A percentile compares a stretch with the other conserved stretches of the same genome.
phyloP scores from a whole-genome alignment of 2,329 filamentous ascomycete species.

The Ilyonectria mors-panacis region DNA sequence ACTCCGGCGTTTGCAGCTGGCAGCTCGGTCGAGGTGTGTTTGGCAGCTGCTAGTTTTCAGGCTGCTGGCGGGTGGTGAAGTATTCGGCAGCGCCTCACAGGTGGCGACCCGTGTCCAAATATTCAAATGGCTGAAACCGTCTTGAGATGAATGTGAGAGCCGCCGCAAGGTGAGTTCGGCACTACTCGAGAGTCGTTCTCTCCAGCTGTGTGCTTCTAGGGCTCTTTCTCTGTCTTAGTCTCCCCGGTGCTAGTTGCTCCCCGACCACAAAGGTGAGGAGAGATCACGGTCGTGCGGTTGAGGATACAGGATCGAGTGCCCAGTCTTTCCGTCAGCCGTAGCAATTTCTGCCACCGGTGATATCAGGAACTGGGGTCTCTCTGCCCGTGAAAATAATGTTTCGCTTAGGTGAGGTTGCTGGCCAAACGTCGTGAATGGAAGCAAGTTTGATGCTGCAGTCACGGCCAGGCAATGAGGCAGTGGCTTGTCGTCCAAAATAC shows the following conservation, averaged over 20 bases:
- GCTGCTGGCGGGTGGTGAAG: background rate
- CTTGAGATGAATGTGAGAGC: background rate
- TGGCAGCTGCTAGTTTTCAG: background rate
- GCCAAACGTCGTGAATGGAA: background rate
- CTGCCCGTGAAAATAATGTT: background rate
- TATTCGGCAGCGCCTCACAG: background rate
- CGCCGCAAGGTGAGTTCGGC: background rate
- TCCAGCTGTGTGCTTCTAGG: background rate
- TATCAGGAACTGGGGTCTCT: background rate
- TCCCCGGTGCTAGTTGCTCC: background rate
- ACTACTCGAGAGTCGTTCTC: background rate
- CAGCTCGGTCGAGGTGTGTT: background rate
- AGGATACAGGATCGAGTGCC: background rate
- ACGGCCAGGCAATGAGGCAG: background rate
- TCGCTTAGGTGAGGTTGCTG: background rate
- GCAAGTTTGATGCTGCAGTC: background rate
- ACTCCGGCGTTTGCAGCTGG: constrained; percentile 1
- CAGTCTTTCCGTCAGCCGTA: background rate
- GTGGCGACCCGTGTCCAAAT: background rate
- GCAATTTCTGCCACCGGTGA: background rate
- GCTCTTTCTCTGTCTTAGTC: background rate
- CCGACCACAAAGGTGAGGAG: background rate
- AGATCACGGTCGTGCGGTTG: background rate
- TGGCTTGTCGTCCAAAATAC: background rate
- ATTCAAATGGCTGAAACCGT: background rate